Conservation (phyloP, 805 yeast genomes). For the Vanderwaltozyma verrucispora region DNA sequence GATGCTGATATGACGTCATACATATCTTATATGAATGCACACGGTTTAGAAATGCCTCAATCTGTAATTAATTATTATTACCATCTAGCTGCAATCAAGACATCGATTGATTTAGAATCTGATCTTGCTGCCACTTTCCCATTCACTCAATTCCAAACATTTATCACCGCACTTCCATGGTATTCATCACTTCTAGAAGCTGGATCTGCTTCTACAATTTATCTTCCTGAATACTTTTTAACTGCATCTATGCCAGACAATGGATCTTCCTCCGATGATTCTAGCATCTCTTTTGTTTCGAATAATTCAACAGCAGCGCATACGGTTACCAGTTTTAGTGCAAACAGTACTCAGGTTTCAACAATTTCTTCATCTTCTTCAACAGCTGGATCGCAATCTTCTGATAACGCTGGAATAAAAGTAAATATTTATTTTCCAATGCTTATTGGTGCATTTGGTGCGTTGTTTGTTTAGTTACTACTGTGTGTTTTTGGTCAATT, state of each 20-base stretch:
- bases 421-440: no score
- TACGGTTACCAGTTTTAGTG: no score
- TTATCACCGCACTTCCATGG: conserved; percentile 29
- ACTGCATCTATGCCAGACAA: no score
- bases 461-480: neutral
- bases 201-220: conserved; percentile 14
- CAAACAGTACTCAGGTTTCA: no score
- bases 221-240: conserved; percentile 20
- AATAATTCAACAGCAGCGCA: neutral
- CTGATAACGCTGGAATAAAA: no score
- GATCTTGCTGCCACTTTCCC: conserved; percentile 28
- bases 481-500: neutral
- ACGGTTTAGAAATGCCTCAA: conserved; percentile 28
- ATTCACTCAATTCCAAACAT: conserved; percentile 28
- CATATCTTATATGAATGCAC: conserved; percentile 28
- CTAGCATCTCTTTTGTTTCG: neutral
- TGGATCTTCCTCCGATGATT: neutral
- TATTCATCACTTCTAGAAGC: conserved; percentile 18
- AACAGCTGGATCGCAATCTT: no score
- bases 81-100: conserved; percentile 20
- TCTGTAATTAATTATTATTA: conserved; percentile 27
- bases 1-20: conserved; percentile 20
- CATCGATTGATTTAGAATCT: conserved; percentile 17
- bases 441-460: neutral
- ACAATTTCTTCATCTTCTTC: no score